phyloP scores from a whole-genome alignment of 352 stramenopile species.

The Halophytophthora polymorphica region DNA sequence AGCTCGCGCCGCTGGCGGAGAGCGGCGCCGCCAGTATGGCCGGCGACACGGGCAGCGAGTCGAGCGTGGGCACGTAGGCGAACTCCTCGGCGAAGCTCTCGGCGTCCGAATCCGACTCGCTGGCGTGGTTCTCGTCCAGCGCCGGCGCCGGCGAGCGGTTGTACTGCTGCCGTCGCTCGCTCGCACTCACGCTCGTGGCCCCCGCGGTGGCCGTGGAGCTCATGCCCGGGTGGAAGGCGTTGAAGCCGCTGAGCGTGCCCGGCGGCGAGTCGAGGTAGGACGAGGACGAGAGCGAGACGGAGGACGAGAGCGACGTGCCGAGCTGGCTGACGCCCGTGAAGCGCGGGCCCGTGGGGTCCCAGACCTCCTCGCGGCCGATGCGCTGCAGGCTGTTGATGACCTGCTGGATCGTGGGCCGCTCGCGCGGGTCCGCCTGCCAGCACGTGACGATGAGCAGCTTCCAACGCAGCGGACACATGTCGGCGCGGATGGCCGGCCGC shows the following conservation, averaged over 20 bases:
- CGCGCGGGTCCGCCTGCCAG: constrained; percentile 77
- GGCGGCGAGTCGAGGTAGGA: constrained; percentile 46
- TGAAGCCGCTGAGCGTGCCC: constrained; percentile 27
- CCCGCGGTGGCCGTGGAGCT: constrained; percentile 10
- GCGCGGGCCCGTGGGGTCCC: constrained; percentile 53
- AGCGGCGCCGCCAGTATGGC: constrained; percentile 25
- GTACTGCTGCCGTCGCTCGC: constrained; percentile 15
- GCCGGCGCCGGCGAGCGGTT: constrained; percentile 21
- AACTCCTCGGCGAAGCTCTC: constrained; percentile 48
- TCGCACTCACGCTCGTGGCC: no score
- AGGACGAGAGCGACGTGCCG: constrained; percentile 42
- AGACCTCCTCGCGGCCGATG: constrained; percentile 75
- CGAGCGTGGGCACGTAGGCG: constrained; percentile 37
- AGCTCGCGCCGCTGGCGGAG: constrained; percentile 18
- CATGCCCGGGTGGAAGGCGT: constrained; percentile 1
- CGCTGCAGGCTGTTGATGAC: constrained; percentile 82
- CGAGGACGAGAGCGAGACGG: constrained; percentile 41
- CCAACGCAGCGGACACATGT: constrained; percentile 75
- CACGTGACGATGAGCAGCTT: constrained; percentile 77
- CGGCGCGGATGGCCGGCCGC: constrained; percentile 58
- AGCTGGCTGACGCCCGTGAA: constrained; percentile 61
- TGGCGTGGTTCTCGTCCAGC: constrained; percentile 47
- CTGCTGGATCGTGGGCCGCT: constrained; percentile 84
- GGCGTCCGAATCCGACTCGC: constrained; percentile 35
- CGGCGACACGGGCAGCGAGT: constrained; percentile 27